Evolutionary conservation across 2,329 filamentous ascomycete species (phyloP).

Genomic region (Chaetoscypha palmicola): DNA sequence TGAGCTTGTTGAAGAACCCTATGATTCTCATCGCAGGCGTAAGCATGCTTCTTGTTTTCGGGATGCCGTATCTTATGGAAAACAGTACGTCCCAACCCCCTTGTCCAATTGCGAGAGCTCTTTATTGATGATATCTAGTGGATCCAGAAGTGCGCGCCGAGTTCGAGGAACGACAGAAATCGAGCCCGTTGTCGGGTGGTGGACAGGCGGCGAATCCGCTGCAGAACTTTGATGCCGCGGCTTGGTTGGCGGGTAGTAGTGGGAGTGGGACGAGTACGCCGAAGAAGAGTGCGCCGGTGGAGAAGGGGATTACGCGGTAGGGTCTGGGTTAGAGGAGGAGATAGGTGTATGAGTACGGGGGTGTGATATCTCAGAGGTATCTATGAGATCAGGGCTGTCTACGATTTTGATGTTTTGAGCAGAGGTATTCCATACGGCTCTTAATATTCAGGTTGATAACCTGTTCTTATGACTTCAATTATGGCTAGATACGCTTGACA

Average conservation of each 20-base stretch:
- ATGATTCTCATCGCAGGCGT: constrained; percentile 93
- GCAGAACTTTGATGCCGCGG: constrained; percentile 60
- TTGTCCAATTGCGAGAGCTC: neutral
- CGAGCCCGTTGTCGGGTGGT: constrained; percentile 57
- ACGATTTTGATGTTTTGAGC: neutral
- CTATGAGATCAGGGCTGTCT: neutral
- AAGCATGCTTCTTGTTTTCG: constrained; percentile 75
- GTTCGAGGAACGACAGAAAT: constrained; percentile 83
- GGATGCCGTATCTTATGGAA: constrained; percentile 91
- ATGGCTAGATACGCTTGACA: too few relatives aligned
- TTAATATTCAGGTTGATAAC: too few relatives aligned
- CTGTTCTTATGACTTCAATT: too few relatives aligned
- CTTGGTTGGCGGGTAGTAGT: constrained; percentile 54
- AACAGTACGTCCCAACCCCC: constrained; percentile 62
- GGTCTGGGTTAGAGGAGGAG: neutral
- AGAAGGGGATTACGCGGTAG: constrained; percentile 22
- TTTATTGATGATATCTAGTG: constrained; percentile 50
- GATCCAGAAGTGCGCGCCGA: constrained; percentile 92
- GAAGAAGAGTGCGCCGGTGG: constrained; percentile 24
- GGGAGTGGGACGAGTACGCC: constrained; percentile 19
- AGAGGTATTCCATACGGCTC: too few relatives aligned
- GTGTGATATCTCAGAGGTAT: too few relatives aligned
- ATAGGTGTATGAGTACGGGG: too few relatives aligned
- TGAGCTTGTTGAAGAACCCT: constrained; percentile 82
- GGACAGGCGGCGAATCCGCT: constrained; percentile 43